Evolutionary conservation across 2,329 filamentous ascomycete species (phyloP), one percentile per base, ranked within the genome.

Genomic region (Penicillium sp.): DNA sequence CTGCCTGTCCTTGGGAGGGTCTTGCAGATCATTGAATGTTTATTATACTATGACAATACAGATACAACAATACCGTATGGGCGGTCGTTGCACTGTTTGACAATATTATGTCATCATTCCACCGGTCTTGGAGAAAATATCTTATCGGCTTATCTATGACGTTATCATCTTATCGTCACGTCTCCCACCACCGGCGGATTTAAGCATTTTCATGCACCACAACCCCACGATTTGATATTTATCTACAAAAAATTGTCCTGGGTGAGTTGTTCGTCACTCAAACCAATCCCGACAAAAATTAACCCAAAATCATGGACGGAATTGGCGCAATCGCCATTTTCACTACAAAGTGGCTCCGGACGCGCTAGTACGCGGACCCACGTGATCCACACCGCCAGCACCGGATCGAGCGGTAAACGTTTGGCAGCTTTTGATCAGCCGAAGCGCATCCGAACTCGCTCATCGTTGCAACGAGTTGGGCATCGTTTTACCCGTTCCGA

Each of bases 311-410:
- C 16, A 20, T 20, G 18, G 18, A 20, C 35, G 11, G 3, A 22
- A 18, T 38, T 6, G 18, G 38, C 28, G 16, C 48, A 62, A 59
- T 63, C 41, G 57, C 61, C 53, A 18, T 11, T 28, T 33, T 25
- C 44, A 27, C 28, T 9, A 39, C 28, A 30, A 38, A 51, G 50
- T 48, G 42, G 50, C 51, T 41, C 53, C 43, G 16, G 44, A 63
- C 61, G 61, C 61, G 61, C 54, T 54, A 53, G 49, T 18, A 62
- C 61, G 51, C 61, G 59, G 52, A n/a, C 49, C 53, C 61, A 63
- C 61, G 61, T 63, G 61, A 63, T 43, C 51, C 46, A 59, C 53
- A 62, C 60, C 59, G 58, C 55, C 48, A 47, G 47, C 54, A 43
- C 52, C 55, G 60, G 54, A 56, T 54, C 45, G 49, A 62, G 60